These are phyloP conservation scores for Aspergillus oerlinghausenensis DNA, from an alignment of 2,329 filamentous ascomycete species.

Conservation along the genomic window DNA sequence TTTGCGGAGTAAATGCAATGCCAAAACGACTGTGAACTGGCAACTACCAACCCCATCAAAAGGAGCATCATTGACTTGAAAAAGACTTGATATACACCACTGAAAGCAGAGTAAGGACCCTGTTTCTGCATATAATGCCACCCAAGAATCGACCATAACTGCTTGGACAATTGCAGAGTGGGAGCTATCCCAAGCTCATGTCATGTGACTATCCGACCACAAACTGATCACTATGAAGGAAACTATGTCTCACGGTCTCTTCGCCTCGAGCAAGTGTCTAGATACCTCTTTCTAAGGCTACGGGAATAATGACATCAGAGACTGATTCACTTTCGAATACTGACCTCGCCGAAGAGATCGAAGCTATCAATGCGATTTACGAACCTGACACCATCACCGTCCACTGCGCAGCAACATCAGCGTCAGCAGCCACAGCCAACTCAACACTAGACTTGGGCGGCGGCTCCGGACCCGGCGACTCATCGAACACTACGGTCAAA, in stretches of 20 bases:
- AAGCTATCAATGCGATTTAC: conserved; percentile 55
- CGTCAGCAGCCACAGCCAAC: conserved; percentile 18
- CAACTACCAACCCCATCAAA: neutral
- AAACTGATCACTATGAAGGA: neutral
- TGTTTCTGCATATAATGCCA: neutral
- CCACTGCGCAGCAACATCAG: conserved; percentile 17
- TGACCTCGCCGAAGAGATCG: conserved; percentile 45
- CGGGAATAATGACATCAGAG: conserved; percentile 14
- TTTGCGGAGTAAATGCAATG: neutral
- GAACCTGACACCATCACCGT: conserved; percentile 57
- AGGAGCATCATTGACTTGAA: neutral
- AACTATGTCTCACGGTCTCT: neutral
- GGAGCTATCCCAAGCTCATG: neutral
- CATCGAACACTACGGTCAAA: conserved; percentile 40
- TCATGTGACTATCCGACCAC: neutral
- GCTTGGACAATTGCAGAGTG: neutral
- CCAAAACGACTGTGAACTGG: neutral
- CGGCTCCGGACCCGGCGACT: conserved; percentile 9
- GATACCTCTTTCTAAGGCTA: neutral
- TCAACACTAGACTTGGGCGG: conserved; percentile 28
- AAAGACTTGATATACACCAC: neutral
- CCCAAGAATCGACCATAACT: neutral
- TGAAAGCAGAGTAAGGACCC: neutral
- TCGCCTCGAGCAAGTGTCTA: neutral
- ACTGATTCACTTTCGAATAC: conserved; percentile 26